Conservation (phyloP, 2,329 filamentous ascomycete species). For the Fusarium clavum region DNA sequence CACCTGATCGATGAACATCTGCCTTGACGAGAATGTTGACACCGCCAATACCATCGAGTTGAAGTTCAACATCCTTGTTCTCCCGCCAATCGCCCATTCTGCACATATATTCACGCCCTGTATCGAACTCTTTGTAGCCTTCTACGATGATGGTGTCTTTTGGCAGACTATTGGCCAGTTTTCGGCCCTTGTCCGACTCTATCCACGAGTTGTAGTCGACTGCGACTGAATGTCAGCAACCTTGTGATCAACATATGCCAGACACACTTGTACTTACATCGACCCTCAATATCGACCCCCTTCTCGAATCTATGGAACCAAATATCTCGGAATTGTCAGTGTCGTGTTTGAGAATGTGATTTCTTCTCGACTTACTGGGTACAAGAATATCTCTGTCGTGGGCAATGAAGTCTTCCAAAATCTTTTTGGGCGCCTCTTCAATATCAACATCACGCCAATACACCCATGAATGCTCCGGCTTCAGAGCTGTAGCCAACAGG, state of each 20-base stretch:
- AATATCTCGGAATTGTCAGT: constrained; percentile 72
- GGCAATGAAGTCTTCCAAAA: constrained; percentile 94
- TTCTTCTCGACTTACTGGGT: constrained; percentile 75
- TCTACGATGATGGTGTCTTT: constrained; percentile 90
- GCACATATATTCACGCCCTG: constrained; percentile 89
- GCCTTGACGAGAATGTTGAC: constrained; percentile 98
- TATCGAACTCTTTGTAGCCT: constrained; percentile 94
- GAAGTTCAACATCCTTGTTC: constrained; percentile 91
- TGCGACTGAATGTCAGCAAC: constrained; percentile 51
- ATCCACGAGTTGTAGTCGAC: constrained; percentile 99
- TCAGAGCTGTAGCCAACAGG: constrained; percentile 83
- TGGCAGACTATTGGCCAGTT: constrained; percentile 76
- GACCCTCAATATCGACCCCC: constrained; percentile 88
- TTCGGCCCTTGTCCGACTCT: constrained; percentile 86
- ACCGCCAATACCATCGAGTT: constrained; percentile 94
- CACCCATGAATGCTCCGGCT: constrained; percentile 96
- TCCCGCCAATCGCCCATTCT: constrained; percentile 91
- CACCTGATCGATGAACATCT: constrained; percentile 94
- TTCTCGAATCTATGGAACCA: constrained; percentile 95
- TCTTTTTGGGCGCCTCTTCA: constrained; percentile 84
- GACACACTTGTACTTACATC: constrained; percentile 72
- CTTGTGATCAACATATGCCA: background rate
- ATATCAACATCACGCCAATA: constrained; percentile 99
- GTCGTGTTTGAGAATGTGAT: background rate
- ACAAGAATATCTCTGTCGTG: constrained; percentile 94